Evolutionary conservation across 371 early-diverging fungal species (phyloP).

Genomic region (Mortierella sp.): DNA sequence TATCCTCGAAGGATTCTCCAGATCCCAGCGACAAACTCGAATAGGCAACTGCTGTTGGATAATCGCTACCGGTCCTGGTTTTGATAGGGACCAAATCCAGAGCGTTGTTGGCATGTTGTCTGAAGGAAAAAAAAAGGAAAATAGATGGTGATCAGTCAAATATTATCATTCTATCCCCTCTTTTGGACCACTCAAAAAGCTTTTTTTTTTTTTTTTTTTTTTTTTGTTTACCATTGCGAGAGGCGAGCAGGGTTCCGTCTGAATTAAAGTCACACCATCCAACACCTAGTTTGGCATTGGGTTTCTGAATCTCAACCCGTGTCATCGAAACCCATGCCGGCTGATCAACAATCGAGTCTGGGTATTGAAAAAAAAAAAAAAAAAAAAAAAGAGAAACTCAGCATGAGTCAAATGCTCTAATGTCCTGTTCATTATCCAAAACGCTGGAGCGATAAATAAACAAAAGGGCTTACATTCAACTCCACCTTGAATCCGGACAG

Average conservation of each 20-base stretch:
- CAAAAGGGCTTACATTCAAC: conserved; percentile 42
- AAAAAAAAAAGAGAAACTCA: not conserved
- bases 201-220: not conserved
- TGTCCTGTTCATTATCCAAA: too few species aligned
- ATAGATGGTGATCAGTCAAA: not conserved
- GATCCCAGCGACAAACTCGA: conserved; percentile 48
- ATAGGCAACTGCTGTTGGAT: conserved; percentile 49
- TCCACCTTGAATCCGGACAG: conserved; percentile 26
- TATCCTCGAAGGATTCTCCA: conserved; percentile 27
- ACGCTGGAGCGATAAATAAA: too few species aligned
- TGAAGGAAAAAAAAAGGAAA: conserved; percentile 1
- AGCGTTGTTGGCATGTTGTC: conserved; percentile 49
- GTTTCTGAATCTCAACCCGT: conserved; percentile 41
- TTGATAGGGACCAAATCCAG: conserved; percentile 50
- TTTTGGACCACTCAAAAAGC: not conserved
- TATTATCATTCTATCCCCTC: not conserved
- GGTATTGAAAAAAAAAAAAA: not conserved
- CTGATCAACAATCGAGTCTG: conserved; percentile 43
- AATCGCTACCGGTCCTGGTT: conserved; percentile 27
- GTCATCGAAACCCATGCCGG: conserved; percentile 36
- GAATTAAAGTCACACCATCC: conserved; percentile 52
- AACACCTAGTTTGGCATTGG: conserved; percentile 48
- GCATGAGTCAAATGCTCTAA: not conserved
- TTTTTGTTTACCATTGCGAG: conserved; percentile 35
- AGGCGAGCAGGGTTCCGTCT: conserved; percentile 47